A percentile compares a stretch with the other conserved stretches of the same genome.
phyloP scores from a whole-genome alignment of 2,329 filamentous ascomycete genomes.

The Gyromitra esculenta region DNA sequence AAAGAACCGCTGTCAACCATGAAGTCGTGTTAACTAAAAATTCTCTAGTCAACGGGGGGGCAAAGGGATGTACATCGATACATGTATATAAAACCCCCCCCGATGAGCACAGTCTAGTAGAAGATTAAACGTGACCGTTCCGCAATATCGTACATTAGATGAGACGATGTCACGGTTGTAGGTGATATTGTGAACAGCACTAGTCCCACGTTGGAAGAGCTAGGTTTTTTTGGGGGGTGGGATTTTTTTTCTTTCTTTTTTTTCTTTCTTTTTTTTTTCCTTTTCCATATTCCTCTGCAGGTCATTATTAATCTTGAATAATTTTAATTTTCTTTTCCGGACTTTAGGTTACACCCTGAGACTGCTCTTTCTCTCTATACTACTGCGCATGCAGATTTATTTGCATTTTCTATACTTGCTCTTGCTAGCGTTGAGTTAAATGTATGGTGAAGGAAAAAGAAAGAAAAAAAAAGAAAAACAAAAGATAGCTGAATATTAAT shows the following conservation, averaged over 20 bases:
- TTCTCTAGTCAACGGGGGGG: too few relatives aligned
- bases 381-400: not conserved
- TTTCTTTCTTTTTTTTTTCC: not conserved
- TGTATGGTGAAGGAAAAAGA: too few relatives aligned
- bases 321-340: not conserved
- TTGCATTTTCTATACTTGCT: not conserved
- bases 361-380: not conserved
- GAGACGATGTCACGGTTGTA: constrained; percentile 15
- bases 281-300: not conserved
- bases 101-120: not conserved
- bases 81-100: not conserved
- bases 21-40: too few relatives aligned
- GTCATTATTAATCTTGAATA: not conserved
- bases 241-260: not conserved
- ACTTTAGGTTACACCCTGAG: not conserved
- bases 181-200: constrained; percentile 5
- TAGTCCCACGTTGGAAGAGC: not conserved
- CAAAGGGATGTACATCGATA: not conserved
- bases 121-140: constrained; percentile 3
- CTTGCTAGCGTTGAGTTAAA: too few relatives aligned
- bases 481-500: too few relatives aligned
- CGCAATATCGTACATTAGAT: constrained; percentile 4
- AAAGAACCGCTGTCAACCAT: not conserved
- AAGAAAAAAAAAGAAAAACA: not conserved
- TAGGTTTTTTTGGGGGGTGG: not conserved